Evolutionary conservation across 495 filamentous ascomycete species (phyloP), one percentile per base, ranked within the genome.

Genomic region (Trichoderma reesei): DNA sequence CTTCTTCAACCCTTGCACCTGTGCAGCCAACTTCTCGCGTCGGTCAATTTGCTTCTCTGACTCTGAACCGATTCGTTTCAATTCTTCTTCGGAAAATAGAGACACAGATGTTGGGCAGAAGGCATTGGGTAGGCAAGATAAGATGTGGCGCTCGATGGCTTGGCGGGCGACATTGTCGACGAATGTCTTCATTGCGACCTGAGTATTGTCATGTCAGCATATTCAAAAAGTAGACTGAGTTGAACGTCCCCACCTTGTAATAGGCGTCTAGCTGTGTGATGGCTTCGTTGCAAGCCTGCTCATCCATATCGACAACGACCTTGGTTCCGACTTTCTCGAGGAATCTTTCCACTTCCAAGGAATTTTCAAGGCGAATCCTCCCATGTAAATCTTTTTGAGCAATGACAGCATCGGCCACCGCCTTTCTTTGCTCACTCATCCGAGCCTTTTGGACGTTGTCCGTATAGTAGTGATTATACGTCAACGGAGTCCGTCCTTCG

Each of bases 101-200:
- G 64, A 34, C 4, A 67, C 51, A 41, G 33, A 46, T 18, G 37
- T 46, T 8, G 65, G 65, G 26, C 44, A 62, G 62, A 68, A 67
- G 1, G 65, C 61, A 0, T 31, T 16, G 20, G 65, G 67, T 4
- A 68, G 41, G 0, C 65, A 56, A 14, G 67, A 41, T 13, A 68
- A 34, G 44, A 72, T 33, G 48, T 76, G 68, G 51, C 75, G 73
- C 44, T 77, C 74, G 44, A 77, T 71, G 10, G 76, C 76, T 65
- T 76, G 75, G 0, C 73, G 69, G 38, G 68, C 72, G 0, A 76
- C 71, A 61, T 76, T 76, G 38, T 79, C 75, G 6, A 79, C 72
- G 41, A 78, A 79, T 14, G 70, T 75, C 51, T 75, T 75, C 68
- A 70, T 67, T 0, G 74, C 73, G 48, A 76, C 71, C 75, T 76